These are phyloP conservation scores for Sequoia sempervirens DNA, from an alignment of 75 land plant genomes.

Conservation along the genomic window DNA sequence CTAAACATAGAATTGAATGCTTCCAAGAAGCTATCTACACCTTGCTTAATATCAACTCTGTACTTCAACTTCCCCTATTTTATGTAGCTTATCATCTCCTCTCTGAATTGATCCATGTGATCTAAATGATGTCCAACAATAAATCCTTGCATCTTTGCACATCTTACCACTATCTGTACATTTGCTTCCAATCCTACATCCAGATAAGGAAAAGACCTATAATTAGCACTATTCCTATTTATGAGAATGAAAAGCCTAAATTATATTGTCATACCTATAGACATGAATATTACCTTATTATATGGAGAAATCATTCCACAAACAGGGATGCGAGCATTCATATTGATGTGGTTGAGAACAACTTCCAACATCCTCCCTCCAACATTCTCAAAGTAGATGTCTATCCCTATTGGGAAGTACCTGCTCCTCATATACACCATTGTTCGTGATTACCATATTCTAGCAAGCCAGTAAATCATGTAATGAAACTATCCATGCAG, in stretches of 20 bases:
- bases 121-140: slow-evolving; percentile 12
- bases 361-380: slow-evolving; percentile 43
- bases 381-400: slow-evolving; percentile 46
- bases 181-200: slow-evolving; percentile 29
- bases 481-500: neutral
- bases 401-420: slow-evolving; percentile 42
- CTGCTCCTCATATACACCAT: slow-evolving; percentile 3
- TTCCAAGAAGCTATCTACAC: slow-evolving; percentile 37
- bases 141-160: slow-evolving; percentile 39
- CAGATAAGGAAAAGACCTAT: neutral
- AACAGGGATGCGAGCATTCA: slow-evolving; percentile 21
- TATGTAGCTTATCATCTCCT: slow-evolving; percentile 26
- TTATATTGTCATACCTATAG: neutral
- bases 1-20: slow-evolving; percentile 30
- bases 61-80: slow-evolving; percentile 34
- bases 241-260: neutral
- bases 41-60: slow-evolving; percentile 22
- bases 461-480: neutral
- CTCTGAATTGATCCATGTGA: slow-evolving; percentile 15
- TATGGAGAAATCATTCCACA: slow-evolving; percentile 51
- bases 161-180: slow-evolving; percentile 34
- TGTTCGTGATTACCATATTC: neutral
- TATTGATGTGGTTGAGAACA: slow-evolving; percentile 35
- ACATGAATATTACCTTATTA: slow-evolving; percentile 18
- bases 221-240: neutral